Evolutionary conservation across 1,139 yeast species (phyloP).

Genomic region (Blastobotrys capitulatus): DNA sequence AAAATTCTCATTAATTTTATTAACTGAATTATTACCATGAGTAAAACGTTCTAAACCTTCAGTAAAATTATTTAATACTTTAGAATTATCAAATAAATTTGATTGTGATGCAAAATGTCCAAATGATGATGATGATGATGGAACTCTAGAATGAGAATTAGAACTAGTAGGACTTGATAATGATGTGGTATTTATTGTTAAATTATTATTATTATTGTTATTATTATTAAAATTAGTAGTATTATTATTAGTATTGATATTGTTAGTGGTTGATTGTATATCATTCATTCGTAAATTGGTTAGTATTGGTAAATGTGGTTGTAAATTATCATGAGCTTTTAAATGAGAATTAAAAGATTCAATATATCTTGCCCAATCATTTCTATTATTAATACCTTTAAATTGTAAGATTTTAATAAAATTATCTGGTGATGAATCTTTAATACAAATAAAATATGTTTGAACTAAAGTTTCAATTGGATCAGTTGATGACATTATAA

Average conservation of each 20-base stretch:
- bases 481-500: slow-evolving; percentile 54
- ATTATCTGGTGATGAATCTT: slow-evolving; percentile 58
- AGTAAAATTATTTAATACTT: slow-evolving; percentile 28
- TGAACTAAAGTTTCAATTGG: slow-evolving; percentile 66
- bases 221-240: neutral
- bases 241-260: neutral
- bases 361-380: slow-evolving; percentile 45
- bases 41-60: slow-evolving; percentile 50
- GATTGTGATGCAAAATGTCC: neutral
- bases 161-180: neutral
- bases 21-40: slow-evolving; percentile 44
- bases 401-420: slow-evolving; percentile 60
- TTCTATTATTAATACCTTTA: slow-evolving; percentile 46
- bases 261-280: slow-evolving; percentile 1
- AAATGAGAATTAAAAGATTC: slow-evolving; percentile 59
- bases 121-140: neutral
- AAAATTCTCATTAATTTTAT: slow-evolving; percentile 54
- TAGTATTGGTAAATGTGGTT: slow-evolving; percentile 43
- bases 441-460: slow-evolving; percentile 60
- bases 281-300: slow-evolving; percentile 22
- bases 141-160: neutral
- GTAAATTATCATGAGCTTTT: slow-evolving; percentile 44
- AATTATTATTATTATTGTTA: neutral
- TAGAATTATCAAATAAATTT: slow-evolving; percentile 12
- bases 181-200: neutral